Evolutionary conservation across 768 basidiomycete species (phyloP), one percentile per base, ranked within the genome.

Genomic region (Collybiopsis luxurians): DNA sequence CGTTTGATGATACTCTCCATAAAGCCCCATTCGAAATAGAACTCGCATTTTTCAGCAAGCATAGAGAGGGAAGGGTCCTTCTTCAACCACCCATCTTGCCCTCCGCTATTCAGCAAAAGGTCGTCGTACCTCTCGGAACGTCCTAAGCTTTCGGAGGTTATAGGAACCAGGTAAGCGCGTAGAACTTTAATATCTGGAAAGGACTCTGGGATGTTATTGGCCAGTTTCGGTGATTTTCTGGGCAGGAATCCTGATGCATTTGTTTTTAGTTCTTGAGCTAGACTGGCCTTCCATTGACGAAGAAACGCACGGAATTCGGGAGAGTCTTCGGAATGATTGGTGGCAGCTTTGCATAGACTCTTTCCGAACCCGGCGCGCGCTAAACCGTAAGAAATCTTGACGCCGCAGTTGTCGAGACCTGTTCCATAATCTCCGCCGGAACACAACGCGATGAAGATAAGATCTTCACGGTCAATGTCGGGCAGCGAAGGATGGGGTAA

Each of bases 381-480:
- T 1, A 98, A 82, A 11, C 81, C 92, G 46, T 86, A 83, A 0
- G 94, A 85, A 46, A 84, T 92, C 21, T 78, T 79, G 21, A 81
- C 73, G 2, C 92, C 92, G 62, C 86, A 91, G 4, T 86, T 77
- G 9, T 74, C 66, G 7, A 92, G 71, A 17, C 90, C 90, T 13
- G 77, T 87, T 48, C 83, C 82, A 62, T 97, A 98, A 69, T 98
- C 95, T 0, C 95, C 95, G 0, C 95, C 95, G n/a, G 85, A 85
- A 63, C 95, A 77, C 1, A 95, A 76, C 2, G 86, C 93, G 42
- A 95, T 87, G 24, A 95, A 82, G 51, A 95, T 87, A 62, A 92
- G 76, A 2, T 92, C 92, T 27, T 84, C 87, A 30, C 89, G 84
- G 23, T 17, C 54, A 47, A 55, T 4, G 23, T 36, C 34, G 19